phyloP scores from a whole-genome alignment of 805 yeast species.

The Myxozyma lipomycoides region DNA sequence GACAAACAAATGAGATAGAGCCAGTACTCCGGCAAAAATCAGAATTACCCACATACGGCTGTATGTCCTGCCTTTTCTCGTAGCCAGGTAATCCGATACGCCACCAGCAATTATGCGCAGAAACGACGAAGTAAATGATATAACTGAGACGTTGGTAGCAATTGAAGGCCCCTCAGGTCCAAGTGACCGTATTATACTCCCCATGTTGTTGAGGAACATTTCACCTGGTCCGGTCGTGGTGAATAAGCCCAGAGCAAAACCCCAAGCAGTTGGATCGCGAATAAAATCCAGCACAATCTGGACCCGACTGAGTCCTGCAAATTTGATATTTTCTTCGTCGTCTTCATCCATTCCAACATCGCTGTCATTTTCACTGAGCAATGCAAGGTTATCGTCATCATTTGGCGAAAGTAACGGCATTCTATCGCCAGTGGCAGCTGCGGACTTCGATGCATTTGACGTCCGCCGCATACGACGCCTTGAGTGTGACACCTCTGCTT shows the following conservation, averaged over 20 bases:
- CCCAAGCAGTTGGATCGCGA: conserved; percentile 57
- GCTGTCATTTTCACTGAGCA: conserved; percentile 16
- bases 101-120: conserved; percentile 67
- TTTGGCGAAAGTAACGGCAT: conserved; percentile 4
- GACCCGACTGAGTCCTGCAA: conserved; percentile 28
- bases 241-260: conserved; percentile 59
- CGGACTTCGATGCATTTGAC: background rate
- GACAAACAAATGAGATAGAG: conserved; percentile 30
- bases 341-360: conserved; percentile 26
- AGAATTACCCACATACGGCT: conserved; percentile 38
- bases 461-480: background rate
- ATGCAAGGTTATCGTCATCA: background rate
- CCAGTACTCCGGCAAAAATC: conserved; percentile 35
- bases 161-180: conserved; percentile 33
- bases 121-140: conserved; percentile 64
- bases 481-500: background rate
- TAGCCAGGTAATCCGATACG: conserved; percentile 56
- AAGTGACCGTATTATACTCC: conserved; percentile 55
- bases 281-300: conserved; percentile 37
- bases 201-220: conserved; percentile 77
- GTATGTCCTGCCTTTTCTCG: conserved; percentile 32
- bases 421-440: conserved; percentile 2
- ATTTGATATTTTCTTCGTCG: conserved; percentile 33
- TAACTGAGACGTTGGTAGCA: conserved; percentile 48
- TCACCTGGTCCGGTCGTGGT: conserved; percentile 79